phyloP scores from a whole-genome alignment of 257 asterid genomes.

The Parsonsia alboflavescens region DNA sequence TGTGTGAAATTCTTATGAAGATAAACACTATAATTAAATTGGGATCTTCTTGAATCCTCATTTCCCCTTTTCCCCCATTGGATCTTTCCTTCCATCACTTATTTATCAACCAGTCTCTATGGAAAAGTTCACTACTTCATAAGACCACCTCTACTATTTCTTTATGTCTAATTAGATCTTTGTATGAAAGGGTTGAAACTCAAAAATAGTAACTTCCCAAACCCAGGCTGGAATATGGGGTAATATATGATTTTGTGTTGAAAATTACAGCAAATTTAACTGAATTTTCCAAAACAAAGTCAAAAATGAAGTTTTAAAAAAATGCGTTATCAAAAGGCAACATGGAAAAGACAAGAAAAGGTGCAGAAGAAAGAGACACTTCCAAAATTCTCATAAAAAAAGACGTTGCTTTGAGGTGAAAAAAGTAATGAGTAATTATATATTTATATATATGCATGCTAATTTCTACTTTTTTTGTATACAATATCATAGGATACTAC shows the following conservation, averaged over 20 bases:
- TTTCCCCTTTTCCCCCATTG: not conserved
- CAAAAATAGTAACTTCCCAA: not conserved
- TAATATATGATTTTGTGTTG: too few species aligned
- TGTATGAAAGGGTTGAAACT: not conserved
- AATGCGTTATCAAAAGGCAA: too few species aligned
- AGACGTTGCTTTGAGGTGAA: constrained; percentile 4
- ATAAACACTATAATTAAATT: not conserved
- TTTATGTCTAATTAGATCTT: not conserved
- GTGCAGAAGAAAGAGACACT: not conserved
- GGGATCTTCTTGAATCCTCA: not conserved
- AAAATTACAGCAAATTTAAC: too few species aligned
- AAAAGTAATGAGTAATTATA: not conserved
- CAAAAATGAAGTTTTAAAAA: too few species aligned
- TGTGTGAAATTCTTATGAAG: not conserved
- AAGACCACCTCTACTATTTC: not conserved
- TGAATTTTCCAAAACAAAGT: too few species aligned
- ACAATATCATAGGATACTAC: too few species aligned
- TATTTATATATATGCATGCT: not conserved
- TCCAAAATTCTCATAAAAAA: constrained; percentile 13
- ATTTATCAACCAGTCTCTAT: not conserved
- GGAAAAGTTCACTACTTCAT: not conserved
- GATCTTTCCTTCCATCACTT: not conserved
- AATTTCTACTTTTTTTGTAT: not conserved
- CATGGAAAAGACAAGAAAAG: constrained; percentile 2
- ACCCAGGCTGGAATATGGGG: not conserved